Base-by-base conservation (phyloP, 2,329 filamentous ascomycete genomes). In the Cladorrhinum sp. region DNA sequence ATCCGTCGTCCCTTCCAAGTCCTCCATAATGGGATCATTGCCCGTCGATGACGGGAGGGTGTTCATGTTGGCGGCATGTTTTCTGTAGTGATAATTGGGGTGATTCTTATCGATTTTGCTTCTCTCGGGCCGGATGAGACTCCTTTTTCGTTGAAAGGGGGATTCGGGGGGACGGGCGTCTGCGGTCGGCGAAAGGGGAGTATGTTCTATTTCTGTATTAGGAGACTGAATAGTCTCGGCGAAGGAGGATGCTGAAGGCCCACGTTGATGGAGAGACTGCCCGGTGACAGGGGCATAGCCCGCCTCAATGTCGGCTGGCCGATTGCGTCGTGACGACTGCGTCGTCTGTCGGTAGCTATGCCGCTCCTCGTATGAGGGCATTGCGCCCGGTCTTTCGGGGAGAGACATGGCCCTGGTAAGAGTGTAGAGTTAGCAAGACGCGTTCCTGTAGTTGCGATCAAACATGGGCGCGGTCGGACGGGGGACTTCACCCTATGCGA, bases 21-120 rank as follows among this genome's bases (percentile, higher is more conserved):
- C 89, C 74, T 97, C 94, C 58, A 90, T 76, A 57, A 96, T 86
- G 2, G 93, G 92, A 69, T 98, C 93, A 68, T 96, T 90, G 63
- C 95, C 95, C 0, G 95, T 98, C 6, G 91, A 90, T 0, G 95
- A 98, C 0, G 96, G 95, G 66, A 92, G 81, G 4, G 92, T 89
- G 59, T 88, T 83, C 92, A 99, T 97, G 66, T 94, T 90, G 69
- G 92, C 90, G 9, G 96, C 92, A 84, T 96, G 93, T 73, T 96
- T 90, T 67, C 92, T 87, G 76, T 99, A 99, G 76, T 97, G 85
- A 72, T 97, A 99, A 74, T 98, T 96, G 14, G 93, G 92, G 73
- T 98, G 92, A 68, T 93, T 90, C 65, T 83, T 87, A 68, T 93
- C 90, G 67, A 96, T 91, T 68, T 90, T 86, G 70, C 89, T 89